A percentile compares a stretch with the other conserved stretches of the same genome.
Conservation (phyloP, 2,329 filamentous ascomycete genomes). For the Fusarium caatingaense region DNA sequence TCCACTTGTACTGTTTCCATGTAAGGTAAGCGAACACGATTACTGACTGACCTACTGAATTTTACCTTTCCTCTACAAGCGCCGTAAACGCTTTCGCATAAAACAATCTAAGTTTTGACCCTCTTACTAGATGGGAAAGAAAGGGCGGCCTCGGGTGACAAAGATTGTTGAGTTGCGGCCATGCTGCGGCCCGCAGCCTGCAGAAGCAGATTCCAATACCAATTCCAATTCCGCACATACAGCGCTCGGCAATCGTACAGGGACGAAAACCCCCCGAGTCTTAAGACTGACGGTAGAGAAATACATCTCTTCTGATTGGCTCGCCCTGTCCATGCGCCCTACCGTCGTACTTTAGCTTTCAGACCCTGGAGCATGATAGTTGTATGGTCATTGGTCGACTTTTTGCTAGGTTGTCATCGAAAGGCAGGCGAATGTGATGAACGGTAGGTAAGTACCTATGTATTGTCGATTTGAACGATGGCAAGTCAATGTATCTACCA, state of each 20-base stretch:
- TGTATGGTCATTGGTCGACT: slow-evolving; percentile 7
- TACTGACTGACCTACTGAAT: not conserved
- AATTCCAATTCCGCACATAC: slow-evolving; percentile 2
- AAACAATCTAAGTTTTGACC: not conserved
- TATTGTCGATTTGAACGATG: not conserved
- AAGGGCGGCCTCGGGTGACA: not conserved
- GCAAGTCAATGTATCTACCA: not conserved
- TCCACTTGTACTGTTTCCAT: not conserved
- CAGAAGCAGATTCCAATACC: not conserved
- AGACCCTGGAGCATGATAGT: slow-evolving; percentile 5
- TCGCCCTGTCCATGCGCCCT: not conserved
- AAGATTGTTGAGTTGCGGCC: slow-evolving; percentile 9
- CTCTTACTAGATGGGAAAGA: not conserved
- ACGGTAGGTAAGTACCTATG: not conserved
- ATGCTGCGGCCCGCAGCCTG: slow-evolving; percentile 23
- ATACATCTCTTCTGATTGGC: slow-evolving; percentile 41
- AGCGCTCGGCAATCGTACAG: not conserved
- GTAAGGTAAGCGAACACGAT: not conserved
- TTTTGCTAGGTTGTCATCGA: not conserved
- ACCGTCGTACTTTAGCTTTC: slow-evolving; percentile 6
- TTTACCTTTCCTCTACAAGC: not conserved
- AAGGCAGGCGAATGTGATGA: not conserved
- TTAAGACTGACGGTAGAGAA: slow-evolving; percentile 32
- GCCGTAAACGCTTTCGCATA: not conserved
- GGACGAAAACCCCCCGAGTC: slow-evolving; percentile 33